Evolutionary conservation across 345 rosid species (phyloP).

Genomic region (rapeseed (Brassica napus)): Da-Ae NC_063449.1:36658501-36659000

Average conservation of each 20-base stretch:
- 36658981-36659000: background rate
- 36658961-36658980: background rate
- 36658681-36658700: background rate
- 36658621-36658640: no score
- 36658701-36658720: no score
- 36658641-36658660: no score
- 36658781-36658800: constrained; percentile 29
- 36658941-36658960: background rate
- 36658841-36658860: background rate
- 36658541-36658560: no score
- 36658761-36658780: background rate
- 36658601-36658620: no score
- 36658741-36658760: background rate
- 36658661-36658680: background rate
- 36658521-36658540: no score
- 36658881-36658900: background rate
- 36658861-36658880: background rate
- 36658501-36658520: no score
- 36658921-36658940: constrained; percentile 12
- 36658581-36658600: no score
- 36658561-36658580: no score
- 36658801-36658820: constrained; percentile 29
- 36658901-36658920: background rate
- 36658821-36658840: constrained; percentile 21
- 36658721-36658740: no score